Evolutionary conservation across 2,329 filamentous ascomycete species (phyloP), one percentile per base, ranked within the genome.

Genomic region (Bipolaris gigantea): DNA sequence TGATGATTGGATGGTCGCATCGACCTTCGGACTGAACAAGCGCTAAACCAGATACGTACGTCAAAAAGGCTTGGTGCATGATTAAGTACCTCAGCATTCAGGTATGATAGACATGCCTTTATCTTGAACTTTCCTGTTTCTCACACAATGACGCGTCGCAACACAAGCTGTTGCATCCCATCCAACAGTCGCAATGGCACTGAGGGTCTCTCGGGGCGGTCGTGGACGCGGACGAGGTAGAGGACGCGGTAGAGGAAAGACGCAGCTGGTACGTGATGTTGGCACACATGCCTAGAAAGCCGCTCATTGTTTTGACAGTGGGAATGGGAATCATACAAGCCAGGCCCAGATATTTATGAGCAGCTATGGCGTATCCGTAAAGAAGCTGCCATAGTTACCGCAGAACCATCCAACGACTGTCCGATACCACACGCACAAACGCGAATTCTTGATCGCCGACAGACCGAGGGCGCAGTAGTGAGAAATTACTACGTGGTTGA

Each of bases 291-390:
- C 23, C 19, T 15, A 8, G 18, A 34, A 15, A 32, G 6, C n/a
- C 21, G 18, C 46, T 65, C 9, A 60, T 18, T 27, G 9, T 6
- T 38, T 15, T 13, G 8, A 5, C 32, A 73, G 70, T 70, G 67
- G 65, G 55, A 65, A 47, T 71, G 64, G 63, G 66, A 72, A 23
- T 54, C 32, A 2, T 73, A 73, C 34, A 62, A 46, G 13, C 70
- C 71, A 2, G 59, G 55, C 8, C 62, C 64, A 1, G 62, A 68
- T 23, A 57, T 72, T 27, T 71, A 71, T 55, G 56, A 71, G 21
- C 61, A 60, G 33, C 60, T 72, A 34, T 72, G 61, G 59, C 69
- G 61, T 48, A 34, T 71, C 18, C 69, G 63, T 50, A 62, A 62
- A 55, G 64, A 60, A 4, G 66, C 67, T 8, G 63, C 66, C 1